Percentiles rank a stretch among this genome's conserved stretches.
Evolutionary conservation across 352 stramenopile genomes (phyloP).

Genomic region (Halophytophthora polymorphica): DNA sequence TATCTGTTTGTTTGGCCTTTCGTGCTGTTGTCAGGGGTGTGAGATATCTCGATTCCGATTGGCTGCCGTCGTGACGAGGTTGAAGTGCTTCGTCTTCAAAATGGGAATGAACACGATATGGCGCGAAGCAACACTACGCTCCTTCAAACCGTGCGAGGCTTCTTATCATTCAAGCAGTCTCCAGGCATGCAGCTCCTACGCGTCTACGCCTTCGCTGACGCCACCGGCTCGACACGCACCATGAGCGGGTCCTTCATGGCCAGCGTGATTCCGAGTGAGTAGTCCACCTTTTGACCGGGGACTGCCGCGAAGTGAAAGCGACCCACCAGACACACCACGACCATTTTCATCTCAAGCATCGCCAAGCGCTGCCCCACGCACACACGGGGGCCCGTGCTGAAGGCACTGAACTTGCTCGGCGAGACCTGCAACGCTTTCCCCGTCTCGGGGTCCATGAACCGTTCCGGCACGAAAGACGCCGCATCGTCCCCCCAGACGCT

Average conservation of each 20-base stretch:
- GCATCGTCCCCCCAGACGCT: slow-evolving; percentile 34
- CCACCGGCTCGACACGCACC: neutral
- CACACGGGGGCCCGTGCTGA: slow-evolving; percentile 8
- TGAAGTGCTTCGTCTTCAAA: too few relatives aligned
- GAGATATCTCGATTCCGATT: too few relatives aligned
- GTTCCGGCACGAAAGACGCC: slow-evolving; percentile 27
- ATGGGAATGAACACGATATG: too few relatives aligned
- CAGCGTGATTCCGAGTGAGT: slow-evolving; percentile 10
- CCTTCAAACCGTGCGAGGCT: too few relatives aligned
- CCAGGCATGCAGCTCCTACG: too few relatives aligned
- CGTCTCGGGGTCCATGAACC: slow-evolving; percentile 18
- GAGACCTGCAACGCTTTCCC: slow-evolving; percentile 10
- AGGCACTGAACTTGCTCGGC: slow-evolving; percentile 4
- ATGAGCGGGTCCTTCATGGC: slow-evolving; percentile 4
- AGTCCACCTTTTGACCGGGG: slow-evolving; percentile 6
- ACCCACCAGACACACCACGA: neutral
- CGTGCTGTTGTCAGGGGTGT: too few relatives aligned
- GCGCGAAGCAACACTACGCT: too few relatives aligned
- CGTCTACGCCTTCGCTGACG: neutral
- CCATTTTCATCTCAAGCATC: slow-evolving; percentile 40
- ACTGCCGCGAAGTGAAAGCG: neutral
- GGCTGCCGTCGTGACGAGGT: too few relatives aligned
- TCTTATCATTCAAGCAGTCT: too few relatives aligned
- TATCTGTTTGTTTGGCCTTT: too few relatives aligned
- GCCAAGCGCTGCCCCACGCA: slow-evolving; percentile 31